phyloP scores from a whole-genome alignment of 169 alveolate species.

The Plasmodium relictum region DNA sequence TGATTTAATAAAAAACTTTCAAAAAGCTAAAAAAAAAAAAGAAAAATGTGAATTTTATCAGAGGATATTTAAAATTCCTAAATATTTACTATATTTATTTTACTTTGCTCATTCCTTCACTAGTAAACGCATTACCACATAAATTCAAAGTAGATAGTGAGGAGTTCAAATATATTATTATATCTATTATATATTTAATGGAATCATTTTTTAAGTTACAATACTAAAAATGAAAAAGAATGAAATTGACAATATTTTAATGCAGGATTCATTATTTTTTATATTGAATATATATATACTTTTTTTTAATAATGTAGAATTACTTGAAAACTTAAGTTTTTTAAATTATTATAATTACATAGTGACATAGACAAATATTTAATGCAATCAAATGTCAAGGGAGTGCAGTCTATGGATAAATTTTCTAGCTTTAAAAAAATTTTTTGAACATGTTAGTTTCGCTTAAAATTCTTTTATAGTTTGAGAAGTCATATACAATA shows the following conservation, averaged over 20 bases:
- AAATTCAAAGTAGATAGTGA: conserved; percentile 52
- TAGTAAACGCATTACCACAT: conserved; percentile 47
- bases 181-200: conserved; percentile 59
- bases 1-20: conserved; percentile 64
- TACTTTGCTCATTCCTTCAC: conserved; percentile 52
- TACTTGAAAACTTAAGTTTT: conserved; percentile 68
- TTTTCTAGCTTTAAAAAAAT: conserved; percentile 46
- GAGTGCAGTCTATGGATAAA: conserved; percentile 56
- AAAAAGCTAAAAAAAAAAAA: conserved; percentile 40
- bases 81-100: neutral
- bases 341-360: conserved; percentile 63
- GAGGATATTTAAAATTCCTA: too few species aligned
- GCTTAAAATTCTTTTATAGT: neutral
- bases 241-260: neutral
- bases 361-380: conserved; percentile 58
- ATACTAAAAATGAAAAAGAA: conserved; percentile 25
- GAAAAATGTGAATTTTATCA: neutral
- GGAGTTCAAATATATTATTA: conserved; percentile 63
- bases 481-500: neutral
- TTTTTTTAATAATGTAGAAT: neutral
- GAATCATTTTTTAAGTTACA: conserved; percentile 60
- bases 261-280: neutral
- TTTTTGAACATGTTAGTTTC: neutral
- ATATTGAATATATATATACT: neutral
- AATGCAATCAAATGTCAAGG: conserved; percentile 21